Percentiles rank a stretch among this genome's conserved stretches.
These are phyloP conservation scores for Tubosaeta brunneosetosa DNA, from an alignment of 768 basidiomycete genomes.

Conservation along the genomic window DNA sequence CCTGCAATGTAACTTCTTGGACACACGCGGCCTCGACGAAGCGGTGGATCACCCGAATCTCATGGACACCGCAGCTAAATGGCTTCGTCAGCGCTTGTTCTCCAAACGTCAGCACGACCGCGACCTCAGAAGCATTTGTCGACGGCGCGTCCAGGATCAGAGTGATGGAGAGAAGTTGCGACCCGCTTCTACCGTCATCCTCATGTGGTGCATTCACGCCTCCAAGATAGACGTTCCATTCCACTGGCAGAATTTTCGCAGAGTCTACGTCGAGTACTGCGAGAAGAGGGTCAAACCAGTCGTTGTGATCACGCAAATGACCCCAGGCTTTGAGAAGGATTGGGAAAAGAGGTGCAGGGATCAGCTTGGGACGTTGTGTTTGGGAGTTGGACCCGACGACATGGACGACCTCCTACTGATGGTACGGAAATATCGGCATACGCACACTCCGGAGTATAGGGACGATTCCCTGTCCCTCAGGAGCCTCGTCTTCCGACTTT, in stretches of 20 bases:
- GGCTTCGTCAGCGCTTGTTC: slow-evolving; percentile 18
- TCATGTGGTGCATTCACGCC: slow-evolving; percentile 29
- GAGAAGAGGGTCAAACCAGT: slow-evolving; percentile 22
- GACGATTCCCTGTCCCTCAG: slow-evolving; percentile 20
- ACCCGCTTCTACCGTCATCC: slow-evolving; percentile 11
- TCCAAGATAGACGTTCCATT: slow-evolving; percentile 25
- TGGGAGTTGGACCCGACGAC: slow-evolving; percentile 2
- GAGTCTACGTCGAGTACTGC: slow-evolving; percentile 24
- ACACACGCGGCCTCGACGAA: slow-evolving; percentile 27
- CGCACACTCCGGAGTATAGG: slow-evolving; percentile 13
- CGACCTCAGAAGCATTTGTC: slow-evolving; percentile 21
- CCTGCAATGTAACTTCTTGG: slow-evolving; percentile 19
- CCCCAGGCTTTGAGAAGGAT: slow-evolving; percentile 3
- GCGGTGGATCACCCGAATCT: slow-evolving; percentile 20
- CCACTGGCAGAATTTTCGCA: slow-evolving; percentile 26
- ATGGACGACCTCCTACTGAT: slow-evolving; percentile 3
- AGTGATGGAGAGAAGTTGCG: slow-evolving; percentile 5
- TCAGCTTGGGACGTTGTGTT: slow-evolving; percentile 10
- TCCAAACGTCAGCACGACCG: slow-evolving; percentile 17
- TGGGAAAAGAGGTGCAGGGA: slow-evolving; percentile 20
- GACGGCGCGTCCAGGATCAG: slow-evolving; percentile 11
- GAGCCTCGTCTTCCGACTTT: slow-evolving; percentile 14
- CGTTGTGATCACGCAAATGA: slow-evolving; percentile 25
- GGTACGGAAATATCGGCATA: slow-evolving; percentile 15
- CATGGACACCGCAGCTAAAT: slow-evolving; percentile 15